Conservation (phyloP, 1,284 basidiomycete species). For the Irpex lacteus region DNA sequence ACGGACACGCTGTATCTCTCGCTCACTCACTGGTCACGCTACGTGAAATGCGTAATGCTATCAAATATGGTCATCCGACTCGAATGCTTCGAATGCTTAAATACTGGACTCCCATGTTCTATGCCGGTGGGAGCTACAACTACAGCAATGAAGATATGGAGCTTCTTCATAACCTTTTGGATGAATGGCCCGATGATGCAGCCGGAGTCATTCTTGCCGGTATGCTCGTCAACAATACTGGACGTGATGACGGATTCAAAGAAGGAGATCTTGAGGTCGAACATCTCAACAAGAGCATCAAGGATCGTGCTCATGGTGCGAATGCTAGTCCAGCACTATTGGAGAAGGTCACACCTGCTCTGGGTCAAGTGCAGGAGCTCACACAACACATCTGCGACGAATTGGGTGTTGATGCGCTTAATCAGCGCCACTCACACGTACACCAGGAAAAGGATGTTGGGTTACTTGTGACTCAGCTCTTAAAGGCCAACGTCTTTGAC, state of each 20-base stretch:
- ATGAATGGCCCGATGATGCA: background rate
- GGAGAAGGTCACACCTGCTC: background rate
- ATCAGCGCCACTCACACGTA: background rate
- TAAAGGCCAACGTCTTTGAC: background rate
- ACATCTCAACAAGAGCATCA: constrained; percentile 4
- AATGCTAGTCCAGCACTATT: background rate
- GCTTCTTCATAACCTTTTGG: background rate
- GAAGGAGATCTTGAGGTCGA: constrained; percentile 3
- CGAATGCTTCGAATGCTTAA: background rate
- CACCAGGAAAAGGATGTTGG: background rate
- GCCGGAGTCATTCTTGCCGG: background rate
- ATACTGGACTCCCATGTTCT: constrained; percentile 1
- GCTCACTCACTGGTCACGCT: background rate
- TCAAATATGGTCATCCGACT: constrained; percentile 1
- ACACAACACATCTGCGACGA: background rate
- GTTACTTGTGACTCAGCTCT: background rate
- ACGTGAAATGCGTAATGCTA: background rate
- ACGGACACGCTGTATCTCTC: too few species aligned
- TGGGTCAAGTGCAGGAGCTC: background rate
- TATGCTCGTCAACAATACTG: constrained; percentile 3
- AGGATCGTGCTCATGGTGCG: background rate
- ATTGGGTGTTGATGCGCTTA: background rate
- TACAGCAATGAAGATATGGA: constrained; percentile 1
- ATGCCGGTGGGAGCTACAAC: constrained; percentile 2
- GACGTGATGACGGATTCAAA: constrained; percentile 3